phyloP scores from a whole-genome alignment of 768 basidiomycete genomes.

The Pleurotus djamor region DNA sequence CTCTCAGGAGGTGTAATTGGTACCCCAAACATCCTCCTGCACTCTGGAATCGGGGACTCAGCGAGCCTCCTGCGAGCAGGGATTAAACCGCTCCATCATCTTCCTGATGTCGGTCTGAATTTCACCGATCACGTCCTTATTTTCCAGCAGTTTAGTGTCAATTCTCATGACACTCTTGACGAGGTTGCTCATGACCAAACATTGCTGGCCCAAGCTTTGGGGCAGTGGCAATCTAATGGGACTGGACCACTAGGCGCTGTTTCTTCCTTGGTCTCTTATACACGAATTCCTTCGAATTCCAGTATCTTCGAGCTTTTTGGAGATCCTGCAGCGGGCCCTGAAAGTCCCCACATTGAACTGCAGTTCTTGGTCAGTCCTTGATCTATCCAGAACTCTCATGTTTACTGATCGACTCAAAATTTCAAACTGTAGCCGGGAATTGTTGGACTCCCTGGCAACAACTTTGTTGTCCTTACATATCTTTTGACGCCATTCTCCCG shows the following conservation, averaged over 20 bases:
- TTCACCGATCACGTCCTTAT: constrained; percentile 26
- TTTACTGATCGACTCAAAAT: no score
- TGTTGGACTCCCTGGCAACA: no score
- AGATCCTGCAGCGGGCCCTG: constrained; percentile 20
- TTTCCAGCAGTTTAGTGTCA: constrained; percentile 15
- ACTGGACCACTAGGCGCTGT: constrained; percentile 17
- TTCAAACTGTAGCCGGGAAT: no score
- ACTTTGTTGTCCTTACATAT: no score
- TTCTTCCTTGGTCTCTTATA: constrained; percentile 12
- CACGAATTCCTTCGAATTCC: constrained; percentile 16
- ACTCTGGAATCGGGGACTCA: constrained; percentile 23
- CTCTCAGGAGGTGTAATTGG: constrained; percentile 30
- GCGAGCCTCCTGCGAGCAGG: constrained; percentile 10
- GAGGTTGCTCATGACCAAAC: constrained; percentile 16
- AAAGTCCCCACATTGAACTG: constrained; percentile 18
- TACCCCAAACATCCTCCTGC: constrained; percentile 21
- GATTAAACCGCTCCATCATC: constrained; percentile 27
- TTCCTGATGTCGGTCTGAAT: constrained; percentile 35
- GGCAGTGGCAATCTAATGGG: constrained; percentile 21
- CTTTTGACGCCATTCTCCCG: neutral
- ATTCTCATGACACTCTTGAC: constrained; percentile 22
- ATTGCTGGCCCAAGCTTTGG: constrained; percentile 17
- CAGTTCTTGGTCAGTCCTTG: constrained; percentile 12
- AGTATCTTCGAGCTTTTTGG: constrained; percentile 10
- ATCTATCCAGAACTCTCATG: no score